A percentile compares a stretch with the other conserved stretches of the same genome.
Evolutionary conservation across 2,329 filamentous ascomycete genomes (phyloP).

Genomic region (Penicillium rolfsii): DNA sequence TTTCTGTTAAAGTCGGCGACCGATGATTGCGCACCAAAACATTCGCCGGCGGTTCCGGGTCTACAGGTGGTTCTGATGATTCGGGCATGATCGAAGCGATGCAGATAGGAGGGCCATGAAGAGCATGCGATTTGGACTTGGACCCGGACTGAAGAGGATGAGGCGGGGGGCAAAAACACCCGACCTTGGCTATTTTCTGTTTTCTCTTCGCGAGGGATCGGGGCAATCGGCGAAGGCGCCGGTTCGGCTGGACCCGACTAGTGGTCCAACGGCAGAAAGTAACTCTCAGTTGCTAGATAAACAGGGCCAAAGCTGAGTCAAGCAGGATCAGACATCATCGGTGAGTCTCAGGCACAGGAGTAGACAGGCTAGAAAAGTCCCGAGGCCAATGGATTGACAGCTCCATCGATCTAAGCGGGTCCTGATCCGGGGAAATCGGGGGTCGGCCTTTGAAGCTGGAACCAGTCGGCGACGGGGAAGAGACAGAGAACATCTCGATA

Average conservation of each 20-base stretch:
- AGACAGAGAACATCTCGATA: background rate
- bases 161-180: background rate
- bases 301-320: background rate
- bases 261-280: background rate
- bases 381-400: background rate
- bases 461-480: background rate
- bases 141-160: background rate
- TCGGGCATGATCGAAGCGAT: background rate
- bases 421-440: background rate
- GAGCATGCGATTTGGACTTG: background rate
- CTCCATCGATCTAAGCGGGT: background rate
- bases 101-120: background rate
- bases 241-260: background rate
- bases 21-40: background rate
- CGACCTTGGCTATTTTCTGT: background rate
- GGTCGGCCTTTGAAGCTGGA: background rate
- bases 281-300: background rate
- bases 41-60: background rate
- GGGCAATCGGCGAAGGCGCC: conserved; percentile 1
- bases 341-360: background rate
- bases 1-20: conserved; percentile 19
- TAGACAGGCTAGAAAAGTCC: background rate
- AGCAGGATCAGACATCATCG: background rate
- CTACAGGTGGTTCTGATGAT: background rate
- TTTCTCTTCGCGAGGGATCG: background rate